phyloP scores from a whole-genome alignment of 192 early-diverging fungal species.

The Entomortierella beljakovae region DNA sequence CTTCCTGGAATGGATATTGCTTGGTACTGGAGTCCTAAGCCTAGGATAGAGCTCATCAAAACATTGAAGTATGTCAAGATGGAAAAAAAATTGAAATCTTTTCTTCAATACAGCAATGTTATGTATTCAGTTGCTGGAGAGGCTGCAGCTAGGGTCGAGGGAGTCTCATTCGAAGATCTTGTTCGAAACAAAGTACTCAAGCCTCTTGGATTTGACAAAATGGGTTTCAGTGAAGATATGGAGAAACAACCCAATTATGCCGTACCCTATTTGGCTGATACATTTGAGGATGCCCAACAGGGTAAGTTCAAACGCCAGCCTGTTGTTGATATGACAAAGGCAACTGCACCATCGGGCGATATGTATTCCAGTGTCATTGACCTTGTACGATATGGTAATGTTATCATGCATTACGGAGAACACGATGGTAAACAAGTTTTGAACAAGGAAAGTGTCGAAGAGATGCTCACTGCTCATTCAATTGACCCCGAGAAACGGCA shows the following conservation, averaged over 20 bases:
- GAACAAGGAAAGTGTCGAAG: conserved; percentile 4
- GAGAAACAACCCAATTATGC: conserved; percentile 11
- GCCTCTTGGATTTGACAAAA: conserved; percentile 7
- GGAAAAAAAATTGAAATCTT: background rate
- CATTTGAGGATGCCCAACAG: conserved; percentile 6
- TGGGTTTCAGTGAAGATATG: conserved; percentile 12
- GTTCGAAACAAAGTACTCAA: conserved; percentile 14
- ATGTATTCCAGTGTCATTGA: conserved; percentile 19
- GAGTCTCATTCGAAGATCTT: conserved; percentile 4
- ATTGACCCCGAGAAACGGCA: background rate
- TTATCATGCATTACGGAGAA: conserved; percentile 9
- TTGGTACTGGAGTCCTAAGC: background rate
- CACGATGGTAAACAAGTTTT: conserved; percentile 22
- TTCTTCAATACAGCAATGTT: conserved; percentile 9
- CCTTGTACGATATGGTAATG: conserved; percentile 5
- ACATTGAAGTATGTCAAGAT: conserved; percentile 5
- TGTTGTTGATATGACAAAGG: background rate
- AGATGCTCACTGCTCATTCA: conserved; percentile 1
- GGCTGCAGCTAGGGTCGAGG: conserved; percentile 9
- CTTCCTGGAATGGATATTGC: background rate
- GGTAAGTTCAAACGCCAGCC: background rate
- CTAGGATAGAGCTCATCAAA: conserved; percentile 3
- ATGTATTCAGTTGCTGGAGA: conserved; percentile 26
- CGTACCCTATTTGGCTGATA: background rate
- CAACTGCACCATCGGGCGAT: conserved; percentile 13